Conservation (phyloP, 495 filamentous ascomycete genomes). For the Xylaria sp. region DNA sequence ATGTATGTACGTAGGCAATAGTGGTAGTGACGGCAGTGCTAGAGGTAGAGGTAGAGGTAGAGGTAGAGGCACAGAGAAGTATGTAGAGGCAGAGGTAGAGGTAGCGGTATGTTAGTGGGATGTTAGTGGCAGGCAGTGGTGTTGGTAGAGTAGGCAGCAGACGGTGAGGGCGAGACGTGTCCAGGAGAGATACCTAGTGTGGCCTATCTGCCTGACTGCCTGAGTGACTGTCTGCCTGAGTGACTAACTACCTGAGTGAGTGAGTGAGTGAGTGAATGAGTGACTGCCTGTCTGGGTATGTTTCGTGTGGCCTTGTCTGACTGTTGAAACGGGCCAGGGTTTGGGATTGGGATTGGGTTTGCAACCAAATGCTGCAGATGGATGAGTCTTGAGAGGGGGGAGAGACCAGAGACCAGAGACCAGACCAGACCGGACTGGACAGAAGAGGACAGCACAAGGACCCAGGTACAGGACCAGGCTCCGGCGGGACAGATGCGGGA, state of each 20-base stretch:
- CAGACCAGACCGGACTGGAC: background rate
- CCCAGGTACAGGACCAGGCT: background rate
- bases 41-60: background rate
- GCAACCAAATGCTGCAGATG: constrained; percentile 9
- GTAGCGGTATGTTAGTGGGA: constrained; percentile 10
- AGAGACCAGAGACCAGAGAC: background rate
- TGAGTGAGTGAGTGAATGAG: background rate
- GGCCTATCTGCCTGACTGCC: background rate
- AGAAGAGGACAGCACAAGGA: too few species aligned
- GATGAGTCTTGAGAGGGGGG: background rate
- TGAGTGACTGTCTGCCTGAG: background rate
- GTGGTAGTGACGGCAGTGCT: too few species aligned
- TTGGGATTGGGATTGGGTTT: too few species aligned
- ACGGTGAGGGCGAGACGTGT: background rate
- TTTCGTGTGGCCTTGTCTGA: constrained; percentile 25
- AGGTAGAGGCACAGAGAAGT: background rate
- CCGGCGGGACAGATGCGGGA: background rate
- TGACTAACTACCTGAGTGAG: background rate
- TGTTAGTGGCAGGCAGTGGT: too few species aligned
- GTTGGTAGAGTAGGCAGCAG: too few species aligned
- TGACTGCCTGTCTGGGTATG: background rate
- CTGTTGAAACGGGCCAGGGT: constrained; percentile 25
- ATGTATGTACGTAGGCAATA: too few species aligned
- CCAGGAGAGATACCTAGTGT: background rate
- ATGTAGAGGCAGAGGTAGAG: background rate